Conservation (phyloP, 176 grass and related monocot species). For the Carex littledalei region DNA sequence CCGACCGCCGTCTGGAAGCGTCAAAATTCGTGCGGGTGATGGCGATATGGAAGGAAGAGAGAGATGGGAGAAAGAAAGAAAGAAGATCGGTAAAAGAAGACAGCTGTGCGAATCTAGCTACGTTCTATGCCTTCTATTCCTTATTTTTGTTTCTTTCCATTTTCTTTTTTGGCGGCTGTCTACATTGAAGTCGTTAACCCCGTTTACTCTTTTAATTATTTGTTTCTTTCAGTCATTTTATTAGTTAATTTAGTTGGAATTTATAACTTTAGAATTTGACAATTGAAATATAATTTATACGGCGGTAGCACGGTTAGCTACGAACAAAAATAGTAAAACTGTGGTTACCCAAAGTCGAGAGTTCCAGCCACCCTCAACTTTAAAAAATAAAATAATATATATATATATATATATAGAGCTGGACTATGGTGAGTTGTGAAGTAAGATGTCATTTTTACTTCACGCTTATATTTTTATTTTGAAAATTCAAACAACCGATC, state of each 20-base stretch:
- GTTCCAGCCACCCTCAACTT: no score
- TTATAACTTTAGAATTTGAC: no score
- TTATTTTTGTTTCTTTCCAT: background rate
- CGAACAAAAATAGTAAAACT: no score
- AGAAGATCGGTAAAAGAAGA: conserved; percentile 11
- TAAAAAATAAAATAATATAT: no score
- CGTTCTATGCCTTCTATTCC: background rate
- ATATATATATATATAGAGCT: no score
- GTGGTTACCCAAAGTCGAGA: no score
- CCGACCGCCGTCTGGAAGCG: conserved; percentile 6
- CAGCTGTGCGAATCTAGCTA: conserved; percentile 10
- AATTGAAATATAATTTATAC: no score
- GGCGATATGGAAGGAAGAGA: background rate
- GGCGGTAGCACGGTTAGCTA: no score
- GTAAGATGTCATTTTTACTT: no score
- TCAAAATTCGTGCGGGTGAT: background rate
- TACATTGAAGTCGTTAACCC: background rate
- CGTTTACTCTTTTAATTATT: background rate
- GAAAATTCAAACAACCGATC: no score
- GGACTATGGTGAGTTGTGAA: no score
- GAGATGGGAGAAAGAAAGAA: background rate
- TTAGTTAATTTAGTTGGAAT: background rate
- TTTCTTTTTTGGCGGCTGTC: background rate
- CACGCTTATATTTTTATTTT: no score
- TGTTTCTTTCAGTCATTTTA: background rate